Conservation (phyloP, 1,284 basidiomycete genomes). For the Cryptococcus amylolentus region DNA sequence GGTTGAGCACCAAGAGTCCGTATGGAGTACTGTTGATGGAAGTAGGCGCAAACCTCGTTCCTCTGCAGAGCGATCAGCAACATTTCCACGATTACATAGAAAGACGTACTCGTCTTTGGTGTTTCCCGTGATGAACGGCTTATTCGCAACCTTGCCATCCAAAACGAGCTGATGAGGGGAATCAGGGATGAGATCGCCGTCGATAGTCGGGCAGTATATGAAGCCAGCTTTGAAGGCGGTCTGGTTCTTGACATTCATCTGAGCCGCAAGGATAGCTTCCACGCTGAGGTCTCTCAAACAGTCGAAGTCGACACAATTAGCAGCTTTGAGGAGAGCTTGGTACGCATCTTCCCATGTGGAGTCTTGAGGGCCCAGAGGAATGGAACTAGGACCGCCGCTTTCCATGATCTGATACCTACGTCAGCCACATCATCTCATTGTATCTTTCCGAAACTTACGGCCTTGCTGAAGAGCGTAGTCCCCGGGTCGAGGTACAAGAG, state of each 20-base stretch:
- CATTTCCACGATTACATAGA: neutral
- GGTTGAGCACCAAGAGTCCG: slow-evolving; percentile 18
- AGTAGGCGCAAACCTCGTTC: slow-evolving; percentile 37
- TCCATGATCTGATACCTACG: slow-evolving; percentile 43
- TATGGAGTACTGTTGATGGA: slow-evolving; percentile 17
- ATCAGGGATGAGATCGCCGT: slow-evolving; percentile 43
- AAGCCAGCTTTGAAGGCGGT: slow-evolving; percentile 2
- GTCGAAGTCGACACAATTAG: slow-evolving; percentile 20
- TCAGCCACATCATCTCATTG: neutral
- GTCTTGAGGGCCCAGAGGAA: slow-evolving; percentile 26
- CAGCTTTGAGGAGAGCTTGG: slow-evolving; percentile 23
- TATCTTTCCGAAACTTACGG: slow-evolving; percentile 20
- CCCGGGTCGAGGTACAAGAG: slow-evolving; percentile 35
- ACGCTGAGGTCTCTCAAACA: slow-evolving; percentile 39
- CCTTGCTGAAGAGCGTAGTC: slow-evolving; percentile 40
- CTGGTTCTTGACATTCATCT: slow-evolving; percentile 15
- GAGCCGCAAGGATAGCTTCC: slow-evolving; percentile 29
- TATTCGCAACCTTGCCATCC: slow-evolving; percentile 34
- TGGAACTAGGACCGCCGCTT: slow-evolving; percentile 41
- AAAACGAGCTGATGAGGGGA: slow-evolving; percentile 36
- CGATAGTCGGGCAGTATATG: slow-evolving; percentile 34
- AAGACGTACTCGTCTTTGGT: slow-evolving; percentile 38
- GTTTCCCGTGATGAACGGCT: slow-evolving; percentile 48
- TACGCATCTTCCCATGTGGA: slow-evolving; percentile 35
- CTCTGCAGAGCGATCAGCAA: slow-evolving; percentile 14